A percentile compares a stretch with the other conserved stretches of the same genome.
phyloP scores from a whole-genome alignment of 2,329 filamentous ascomycete species.

The Geosmithia putterillii region DNA sequence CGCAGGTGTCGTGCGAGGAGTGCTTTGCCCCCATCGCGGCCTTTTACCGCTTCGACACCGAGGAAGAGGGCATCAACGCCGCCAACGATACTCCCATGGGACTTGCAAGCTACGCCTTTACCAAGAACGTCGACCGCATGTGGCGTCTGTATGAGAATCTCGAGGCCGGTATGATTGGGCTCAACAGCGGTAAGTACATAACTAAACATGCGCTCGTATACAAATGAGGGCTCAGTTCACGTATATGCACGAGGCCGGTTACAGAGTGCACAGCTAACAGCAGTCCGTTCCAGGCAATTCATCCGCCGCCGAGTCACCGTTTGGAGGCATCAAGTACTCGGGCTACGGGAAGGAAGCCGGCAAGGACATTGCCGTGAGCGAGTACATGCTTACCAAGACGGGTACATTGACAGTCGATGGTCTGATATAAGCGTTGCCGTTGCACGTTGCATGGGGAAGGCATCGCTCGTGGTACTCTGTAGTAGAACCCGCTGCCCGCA shows the following conservation, averaged over 20 bases:
- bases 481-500: too few species aligned
- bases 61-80: constrained; percentile 55
- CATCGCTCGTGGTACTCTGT: too few species aligned
- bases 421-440: not conserved
- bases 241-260: not conserved
- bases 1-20: constrained; percentile 56
- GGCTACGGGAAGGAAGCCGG: constrained; percentile 34
- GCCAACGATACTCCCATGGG: constrained; percentile 58
- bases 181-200: constrained; percentile 18
- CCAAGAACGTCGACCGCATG: constrained; percentile 23
- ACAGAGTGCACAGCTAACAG: not conserved
- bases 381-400: constrained; percentile 32
- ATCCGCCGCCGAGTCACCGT: constrained; percentile 29
- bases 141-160: constrained; percentile 33
- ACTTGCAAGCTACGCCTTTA: constrained; percentile 62
- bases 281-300: constrained; percentile 15
- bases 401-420: constrained; percentile 27
- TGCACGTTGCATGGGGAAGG: too few species aligned
- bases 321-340: constrained; percentile 35
- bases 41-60: constrained; percentile 55
- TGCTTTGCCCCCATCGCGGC: constrained; percentile 63
- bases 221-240: too few species aligned
- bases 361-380: constrained; percentile 32
- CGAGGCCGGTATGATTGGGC: constrained; percentile 27
- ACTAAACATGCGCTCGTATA: too few species aligned